Percentiles rank a stretch among this genome's conserved stretches.
Conservation (phyloP, 345 rosid genomes). For the Eucalyptus grandis region DNA sequence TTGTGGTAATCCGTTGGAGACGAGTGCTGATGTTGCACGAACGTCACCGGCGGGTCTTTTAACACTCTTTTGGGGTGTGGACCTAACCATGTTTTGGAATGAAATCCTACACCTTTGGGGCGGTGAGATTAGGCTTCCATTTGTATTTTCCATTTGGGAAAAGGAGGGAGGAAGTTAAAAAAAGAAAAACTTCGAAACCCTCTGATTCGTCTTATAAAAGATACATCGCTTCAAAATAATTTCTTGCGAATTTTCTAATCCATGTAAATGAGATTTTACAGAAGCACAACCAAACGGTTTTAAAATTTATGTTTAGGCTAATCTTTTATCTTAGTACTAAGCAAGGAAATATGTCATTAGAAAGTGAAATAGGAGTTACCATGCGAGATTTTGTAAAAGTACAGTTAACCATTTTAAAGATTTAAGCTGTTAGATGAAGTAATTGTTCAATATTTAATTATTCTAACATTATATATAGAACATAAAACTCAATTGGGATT, state of each 20-base stretch:
- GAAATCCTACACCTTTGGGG: not conserved
- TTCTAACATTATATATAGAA: not conserved
- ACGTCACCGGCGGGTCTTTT: not conserved
- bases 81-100: not conserved
- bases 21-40: not conserved
- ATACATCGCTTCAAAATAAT: not conserved
- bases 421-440: too few relatives aligned
- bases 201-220: not conserved
- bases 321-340: not conserved
- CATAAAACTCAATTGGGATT: not conserved
- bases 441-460: too few relatives aligned
- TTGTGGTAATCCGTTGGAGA: not conserved
- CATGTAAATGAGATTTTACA: not conserved
- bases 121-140: not conserved
- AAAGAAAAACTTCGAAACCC: not conserved
- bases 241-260: not conserved
- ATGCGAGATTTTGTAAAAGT: accelerated
- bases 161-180: not conserved
- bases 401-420: accelerated
- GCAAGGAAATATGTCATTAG: not conserved
- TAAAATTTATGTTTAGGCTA: not conserved
- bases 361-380: not conserved
- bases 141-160: not conserved
- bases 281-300: too few relatives aligned
- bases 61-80: not conserved